A percentile compares a stretch with the other conserved stretches of the same genome.
These are phyloP conservation scores for Cladosporium sp. DNA, from an alignment of 2,329 filamentous ascomycete genomes.

Conservation along the genomic window DNA sequence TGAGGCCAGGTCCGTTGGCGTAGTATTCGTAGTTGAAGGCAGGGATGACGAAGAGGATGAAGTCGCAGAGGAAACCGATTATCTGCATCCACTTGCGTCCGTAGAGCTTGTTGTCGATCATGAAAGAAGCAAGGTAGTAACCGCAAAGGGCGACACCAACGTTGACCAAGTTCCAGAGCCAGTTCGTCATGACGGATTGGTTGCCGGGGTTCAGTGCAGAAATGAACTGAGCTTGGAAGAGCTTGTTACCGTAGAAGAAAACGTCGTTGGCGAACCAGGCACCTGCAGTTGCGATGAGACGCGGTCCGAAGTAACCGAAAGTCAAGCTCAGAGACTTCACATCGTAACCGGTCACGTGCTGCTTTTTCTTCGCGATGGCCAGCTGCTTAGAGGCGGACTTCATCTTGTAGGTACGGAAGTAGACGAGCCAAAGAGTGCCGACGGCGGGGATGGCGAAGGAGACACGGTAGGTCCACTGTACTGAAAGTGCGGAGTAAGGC, in stretches of 20 bases:
- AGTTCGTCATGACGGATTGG: conserved; percentile 69
- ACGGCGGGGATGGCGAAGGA: conserved; percentile 89
- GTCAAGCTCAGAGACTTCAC: conserved; percentile 75
- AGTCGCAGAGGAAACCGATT: conserved; percentile 86
- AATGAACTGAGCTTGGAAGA: conserved; percentile 92
- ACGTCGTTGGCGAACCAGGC: conserved; percentile 96
- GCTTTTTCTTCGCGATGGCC: conserved; percentile 75
- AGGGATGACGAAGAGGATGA: conserved; percentile 88
- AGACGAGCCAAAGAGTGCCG: conserved; percentile 90
- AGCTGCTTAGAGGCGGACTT: conserved; percentile 80
- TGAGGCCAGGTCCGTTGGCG: conserved; percentile 65
- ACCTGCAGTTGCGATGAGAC: conserved; percentile 79
- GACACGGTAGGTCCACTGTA: conserved; percentile 87
- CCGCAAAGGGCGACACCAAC: conserved; percentile 78
- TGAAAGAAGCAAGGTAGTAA: conserved; percentile 83
- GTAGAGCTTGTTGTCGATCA: conserved; percentile 96
- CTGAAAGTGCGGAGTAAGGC: conserved; percentile 71
- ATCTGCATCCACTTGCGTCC: conserved; percentile 97
- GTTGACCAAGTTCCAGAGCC: conserved; percentile 93
- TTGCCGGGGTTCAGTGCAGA: conserved; percentile 66
- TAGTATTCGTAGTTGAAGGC: conserved; percentile 88
- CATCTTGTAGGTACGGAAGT: conserved; percentile 97
- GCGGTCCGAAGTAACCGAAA: conserved; percentile 78
- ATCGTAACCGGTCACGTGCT: conserved; percentile 88
- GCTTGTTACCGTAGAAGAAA: conserved; percentile 99